phyloP scores from a whole-genome alignment of 805 yeast genomes.

The Ogataea trehalophila region DNA sequence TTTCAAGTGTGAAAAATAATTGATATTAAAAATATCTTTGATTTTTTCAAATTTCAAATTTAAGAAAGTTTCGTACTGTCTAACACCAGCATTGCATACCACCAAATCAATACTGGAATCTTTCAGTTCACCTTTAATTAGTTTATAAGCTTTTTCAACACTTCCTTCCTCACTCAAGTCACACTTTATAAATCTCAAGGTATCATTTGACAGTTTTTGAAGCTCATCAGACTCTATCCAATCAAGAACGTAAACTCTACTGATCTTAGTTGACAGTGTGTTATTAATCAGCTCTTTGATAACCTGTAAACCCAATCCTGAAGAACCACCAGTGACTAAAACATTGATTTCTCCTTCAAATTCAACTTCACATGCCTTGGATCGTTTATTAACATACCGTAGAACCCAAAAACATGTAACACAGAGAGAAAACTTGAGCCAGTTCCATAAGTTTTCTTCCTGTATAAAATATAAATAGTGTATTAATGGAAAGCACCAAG shows the following conservation, averaged over 20 bases:
- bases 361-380: constrained; percentile 2
- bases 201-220: constrained; percentile 4
- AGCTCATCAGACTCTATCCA: constrained; percentile 15
- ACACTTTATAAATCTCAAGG: constrained; percentile 23
- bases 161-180: constrained; percentile 16
- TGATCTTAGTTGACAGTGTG: background rate
- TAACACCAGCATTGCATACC: constrained; percentile 47
- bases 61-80: constrained; percentile 33
- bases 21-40: constrained; percentile 33
- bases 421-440: constrained; percentile 3
- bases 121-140: constrained; percentile 11
- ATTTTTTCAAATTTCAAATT: constrained; percentile 18
- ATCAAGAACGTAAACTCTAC: constrained; percentile 32
- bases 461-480: constrained; percentile 2
- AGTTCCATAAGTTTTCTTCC: background rate
- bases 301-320: constrained; percentile 45
- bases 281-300: constrained; percentile 13
- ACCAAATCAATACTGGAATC: constrained; percentile 25
- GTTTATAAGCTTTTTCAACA: constrained; percentile 24
- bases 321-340: constrained; percentile 47
- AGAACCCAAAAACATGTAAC: constrained; percentile 19
- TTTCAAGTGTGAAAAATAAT: constrained; percentile 39
- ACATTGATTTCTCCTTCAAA: constrained; percentile 19
- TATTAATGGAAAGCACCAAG: constrained; percentile 11
- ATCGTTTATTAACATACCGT: constrained; percentile 13